A percentile compares a stretch with the other conserved stretches of the same genome.
phyloP scores from a whole-genome alignment of 805 yeast species.

The Metschnikowia reukaufii region DNA sequence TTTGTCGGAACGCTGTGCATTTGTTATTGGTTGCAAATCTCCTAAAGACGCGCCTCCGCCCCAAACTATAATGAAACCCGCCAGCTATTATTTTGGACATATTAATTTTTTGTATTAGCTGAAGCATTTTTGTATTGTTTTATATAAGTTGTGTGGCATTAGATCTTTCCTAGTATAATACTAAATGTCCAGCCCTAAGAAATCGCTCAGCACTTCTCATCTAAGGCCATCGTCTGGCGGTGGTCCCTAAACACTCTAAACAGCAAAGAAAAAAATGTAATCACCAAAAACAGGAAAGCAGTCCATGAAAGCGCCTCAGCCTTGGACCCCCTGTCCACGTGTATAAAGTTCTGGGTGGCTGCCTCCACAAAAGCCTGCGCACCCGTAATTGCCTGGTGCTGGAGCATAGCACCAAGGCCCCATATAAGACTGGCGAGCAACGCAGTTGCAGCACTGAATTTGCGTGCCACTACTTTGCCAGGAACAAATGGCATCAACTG shows the following conservation, averaged over 20 bases:
- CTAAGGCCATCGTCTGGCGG: constrained; percentile 6
- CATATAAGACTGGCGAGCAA: constrained; percentile 39
- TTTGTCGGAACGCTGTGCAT: no score
- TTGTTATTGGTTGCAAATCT: no score
- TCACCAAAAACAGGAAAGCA: constrained; percentile 48
- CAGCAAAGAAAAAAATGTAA: constrained; percentile 28
- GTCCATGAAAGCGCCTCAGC: constrained; percentile 64
- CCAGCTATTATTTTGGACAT: no score
- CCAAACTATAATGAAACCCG: no score
- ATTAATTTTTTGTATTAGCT: no score
- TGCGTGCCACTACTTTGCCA: constrained; percentile 31
- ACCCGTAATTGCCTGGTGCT: constrained; percentile 54
- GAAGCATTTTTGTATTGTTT: no score
- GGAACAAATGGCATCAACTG: constrained; percentile 53
- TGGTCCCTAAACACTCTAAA: constrained; percentile 12
- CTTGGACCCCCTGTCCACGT: constrained; percentile 46
- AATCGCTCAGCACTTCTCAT: constrained; percentile 9
- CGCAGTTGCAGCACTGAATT: constrained; percentile 30
- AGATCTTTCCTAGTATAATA: neutral
- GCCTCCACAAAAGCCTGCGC: constrained; percentile 44
- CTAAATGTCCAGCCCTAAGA: neutral
- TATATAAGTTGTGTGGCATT: no score
- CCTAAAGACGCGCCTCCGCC: no score
- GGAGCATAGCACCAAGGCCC: constrained; percentile 68
- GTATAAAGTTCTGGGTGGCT: constrained; percentile 51